A percentile compares a stretch with the other conserved stretches of the same genome.
These are phyloP conservation scores for Lasiosphaeriaceae sp. DNA, from an alignment of 495 filamentous ascomycete genomes.

Conservation along the genomic window DNA sequence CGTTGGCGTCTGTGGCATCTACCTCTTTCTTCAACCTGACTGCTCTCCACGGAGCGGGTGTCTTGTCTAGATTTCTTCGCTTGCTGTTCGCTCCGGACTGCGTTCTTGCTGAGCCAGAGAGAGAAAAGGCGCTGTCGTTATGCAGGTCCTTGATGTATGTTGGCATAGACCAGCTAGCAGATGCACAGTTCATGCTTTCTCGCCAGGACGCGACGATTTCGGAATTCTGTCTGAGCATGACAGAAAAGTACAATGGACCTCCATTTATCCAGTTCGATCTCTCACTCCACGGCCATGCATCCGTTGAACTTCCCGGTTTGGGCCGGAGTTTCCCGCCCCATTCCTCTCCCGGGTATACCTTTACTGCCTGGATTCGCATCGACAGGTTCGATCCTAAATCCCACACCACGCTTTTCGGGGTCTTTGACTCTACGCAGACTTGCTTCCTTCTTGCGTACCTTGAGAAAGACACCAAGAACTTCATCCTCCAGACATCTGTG, in stretches of 20 bases:
- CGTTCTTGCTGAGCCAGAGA: slow-evolving; percentile 48
- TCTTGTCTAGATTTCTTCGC: slow-evolving; percentile 69
- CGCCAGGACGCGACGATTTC: slow-evolving; percentile 58
- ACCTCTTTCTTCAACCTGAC: slow-evolving; percentile 71
- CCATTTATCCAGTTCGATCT: slow-evolving; percentile 93
- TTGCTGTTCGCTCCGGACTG: slow-evolving; percentile 54
- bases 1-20: slow-evolving; percentile 47
- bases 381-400: slow-evolving; percentile 78
- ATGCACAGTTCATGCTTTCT: slow-evolving; percentile 72
- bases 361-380: slow-evolving; percentile 82
- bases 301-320: slow-evolving; percentile 79
- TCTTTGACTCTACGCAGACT: slow-evolving; percentile 86
- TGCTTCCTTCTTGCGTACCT: slow-evolving; percentile 94
- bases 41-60: slow-evolving; percentile 71
- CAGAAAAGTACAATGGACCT: slow-evolving; percentile 68
- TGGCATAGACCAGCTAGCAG: slow-evolving; percentile 71
- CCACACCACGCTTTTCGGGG: slow-evolving; percentile 94
- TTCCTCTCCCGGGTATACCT: slow-evolving; percentile 75
- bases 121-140: slow-evolving; percentile 54
- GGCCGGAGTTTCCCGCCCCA: slow-evolving; percentile 75
- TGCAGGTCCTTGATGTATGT: slow-evolving; percentile 56
- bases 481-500: slow-evolving; percentile 95
- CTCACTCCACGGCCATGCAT: slow-evolving; percentile 79
- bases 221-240: slow-evolving; percentile 68
- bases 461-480: slow-evolving; percentile 89